Conservation (phyloP, 1,284 basidiomycete species). For the Cutaneotrichosporon curvatum region DNA sequence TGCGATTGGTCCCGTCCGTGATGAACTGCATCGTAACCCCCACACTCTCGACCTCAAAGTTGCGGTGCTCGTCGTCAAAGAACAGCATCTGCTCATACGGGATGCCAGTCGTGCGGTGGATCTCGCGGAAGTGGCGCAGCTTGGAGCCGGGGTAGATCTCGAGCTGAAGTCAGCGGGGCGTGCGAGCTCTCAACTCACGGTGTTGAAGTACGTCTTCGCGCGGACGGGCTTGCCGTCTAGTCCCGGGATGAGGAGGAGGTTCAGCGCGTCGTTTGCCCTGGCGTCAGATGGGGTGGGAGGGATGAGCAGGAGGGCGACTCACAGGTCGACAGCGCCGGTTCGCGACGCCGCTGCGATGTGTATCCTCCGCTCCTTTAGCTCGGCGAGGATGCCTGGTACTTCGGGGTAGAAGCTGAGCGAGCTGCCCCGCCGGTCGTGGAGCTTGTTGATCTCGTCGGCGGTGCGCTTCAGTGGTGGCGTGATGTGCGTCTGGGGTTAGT, state of each 20-base stretch:
- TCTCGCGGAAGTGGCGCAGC: constrained; percentile 65
- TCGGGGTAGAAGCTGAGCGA: constrained; percentile 64
- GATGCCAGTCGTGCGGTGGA: constrained; percentile 70
- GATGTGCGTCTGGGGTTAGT: constrained; percentile 31
- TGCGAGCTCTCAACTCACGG: constrained; percentile 18
- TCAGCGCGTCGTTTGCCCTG: constrained; percentile 69
- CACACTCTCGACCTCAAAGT: constrained; percentile 63
- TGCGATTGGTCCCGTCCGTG: constrained; percentile 28
- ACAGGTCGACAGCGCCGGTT: constrained; percentile 64
- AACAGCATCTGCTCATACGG: constrained; percentile 81
- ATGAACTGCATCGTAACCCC: constrained; percentile 62
- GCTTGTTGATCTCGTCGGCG: constrained; percentile 54
- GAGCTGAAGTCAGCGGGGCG: constrained; percentile 42
- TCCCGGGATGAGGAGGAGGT: constrained; percentile 59
- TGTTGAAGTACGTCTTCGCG: constrained; percentile 66
- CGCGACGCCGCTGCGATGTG: constrained; percentile 69
- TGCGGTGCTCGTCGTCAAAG: constrained; percentile 73
- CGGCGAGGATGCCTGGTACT: constrained; percentile 66
- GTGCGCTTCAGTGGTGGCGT: constrained; percentile 59
- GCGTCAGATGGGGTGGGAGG: no score
- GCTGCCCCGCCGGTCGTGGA: constrained; percentile 58
- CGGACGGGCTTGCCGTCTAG: constrained; percentile 47
- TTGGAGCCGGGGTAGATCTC: constrained; percentile 88
- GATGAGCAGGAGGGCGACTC: constrained; percentile 3
- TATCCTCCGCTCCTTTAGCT: constrained; percentile 53